Percentiles rank a stretch among this genome's conserved stretches.
These are phyloP conservation scores for Simmondsia chinensis DNA, from an alignment of 148 eudicot species.

Conservation along the genomic window DNA sequence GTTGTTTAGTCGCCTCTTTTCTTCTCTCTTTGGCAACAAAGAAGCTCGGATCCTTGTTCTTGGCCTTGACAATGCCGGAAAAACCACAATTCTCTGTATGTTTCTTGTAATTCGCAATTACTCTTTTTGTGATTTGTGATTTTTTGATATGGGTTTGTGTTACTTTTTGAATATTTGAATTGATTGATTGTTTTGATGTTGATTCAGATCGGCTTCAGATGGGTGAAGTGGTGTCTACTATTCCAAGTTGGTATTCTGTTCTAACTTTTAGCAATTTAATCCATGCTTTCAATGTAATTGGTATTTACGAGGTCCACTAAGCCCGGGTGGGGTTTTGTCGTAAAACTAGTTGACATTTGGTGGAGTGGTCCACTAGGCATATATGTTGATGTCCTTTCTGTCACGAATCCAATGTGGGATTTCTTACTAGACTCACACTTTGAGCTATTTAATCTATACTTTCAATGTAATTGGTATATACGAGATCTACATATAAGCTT, in stretches of 20 bases:
- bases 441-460: constrained; percentile 1
- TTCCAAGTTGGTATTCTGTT: constrained; percentile 68
- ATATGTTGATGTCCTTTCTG: too few relatives aligned
- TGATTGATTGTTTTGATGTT: constrained; percentile 10
- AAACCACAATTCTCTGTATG: constrained; percentile 97
- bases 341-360: too few relatives aligned
- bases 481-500: too few relatives aligned
- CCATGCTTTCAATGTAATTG: neutral
- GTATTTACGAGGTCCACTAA: too few relatives aligned
- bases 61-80: constrained; percentile 98
- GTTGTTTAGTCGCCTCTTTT: constrained; percentile 63
- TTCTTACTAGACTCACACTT: too few relatives aligned
- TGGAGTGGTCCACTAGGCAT: too few relatives aligned
- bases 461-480: neutral
- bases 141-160: constrained; percentile 17
- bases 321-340: too few relatives aligned
- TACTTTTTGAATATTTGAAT: constrained; percentile 6
- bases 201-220: constrained; percentile 94
- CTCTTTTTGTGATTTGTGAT: neutral
- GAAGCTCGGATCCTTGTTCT: constrained; percentile 99
- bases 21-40: constrained; percentile 78
- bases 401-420: too few relatives aligned
- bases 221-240: constrained; percentile 99
- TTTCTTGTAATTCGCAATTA: neutral
- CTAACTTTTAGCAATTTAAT: neutral